Evolutionary conservation across 371 early-diverging fungal genomes (phyloP).

Genomic region (Choanephora cucurbitarum): DNA sequence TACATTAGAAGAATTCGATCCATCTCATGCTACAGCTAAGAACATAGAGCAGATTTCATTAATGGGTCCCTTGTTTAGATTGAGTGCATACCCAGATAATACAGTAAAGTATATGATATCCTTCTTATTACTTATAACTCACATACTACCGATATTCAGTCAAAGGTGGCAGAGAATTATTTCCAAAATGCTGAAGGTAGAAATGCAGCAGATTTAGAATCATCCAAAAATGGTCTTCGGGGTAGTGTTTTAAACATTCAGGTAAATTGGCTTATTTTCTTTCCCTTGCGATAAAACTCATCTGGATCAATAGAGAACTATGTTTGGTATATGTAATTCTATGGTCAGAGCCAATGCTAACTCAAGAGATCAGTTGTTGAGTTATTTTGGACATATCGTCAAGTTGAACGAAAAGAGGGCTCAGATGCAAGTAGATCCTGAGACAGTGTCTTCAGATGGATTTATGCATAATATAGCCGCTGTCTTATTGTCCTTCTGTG

Average conservation of each 20-base stretch:
- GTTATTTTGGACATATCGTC: slow-evolving; percentile 67
- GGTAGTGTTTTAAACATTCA: slow-evolving; percentile 65
- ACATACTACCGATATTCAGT: slow-evolving; percentile 37
- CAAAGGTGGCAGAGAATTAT: slow-evolving; percentile 61
- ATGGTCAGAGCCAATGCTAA: slow-evolving; percentile 71
- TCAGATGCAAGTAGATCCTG: slow-evolving; percentile 82
- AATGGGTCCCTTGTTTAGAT: slow-evolving; percentile 74
- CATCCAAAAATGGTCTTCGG: slow-evolving; percentile 69
- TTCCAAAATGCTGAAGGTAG: slow-evolving; percentile 62
- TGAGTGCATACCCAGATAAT: slow-evolving; percentile 60
- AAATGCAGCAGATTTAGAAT: slow-evolving; percentile 56
- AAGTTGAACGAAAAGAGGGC: slow-evolving; percentile 75
- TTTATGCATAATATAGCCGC: slow-evolving; percentile 80
- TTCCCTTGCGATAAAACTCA: no score
- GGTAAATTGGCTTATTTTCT: slow-evolving; percentile 34
- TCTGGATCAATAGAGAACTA: slow-evolving; percentile 34
- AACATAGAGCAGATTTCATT: slow-evolving; percentile 68
- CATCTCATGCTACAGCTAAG: slow-evolving; percentile 52
- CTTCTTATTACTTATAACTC: no score
- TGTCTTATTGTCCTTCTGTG: slow-evolving; percentile 69
- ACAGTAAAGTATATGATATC: slow-evolving; percentile 37
- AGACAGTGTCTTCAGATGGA: slow-evolving; percentile 83
- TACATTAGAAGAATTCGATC: slow-evolving; percentile 62
- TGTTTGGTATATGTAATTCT: slow-evolving; percentile 70
- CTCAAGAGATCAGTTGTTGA: slow-evolving; percentile 60